Base-by-base conservation (phyloP, 768 basidiomycete species). In the Russula sp. region DNA sequence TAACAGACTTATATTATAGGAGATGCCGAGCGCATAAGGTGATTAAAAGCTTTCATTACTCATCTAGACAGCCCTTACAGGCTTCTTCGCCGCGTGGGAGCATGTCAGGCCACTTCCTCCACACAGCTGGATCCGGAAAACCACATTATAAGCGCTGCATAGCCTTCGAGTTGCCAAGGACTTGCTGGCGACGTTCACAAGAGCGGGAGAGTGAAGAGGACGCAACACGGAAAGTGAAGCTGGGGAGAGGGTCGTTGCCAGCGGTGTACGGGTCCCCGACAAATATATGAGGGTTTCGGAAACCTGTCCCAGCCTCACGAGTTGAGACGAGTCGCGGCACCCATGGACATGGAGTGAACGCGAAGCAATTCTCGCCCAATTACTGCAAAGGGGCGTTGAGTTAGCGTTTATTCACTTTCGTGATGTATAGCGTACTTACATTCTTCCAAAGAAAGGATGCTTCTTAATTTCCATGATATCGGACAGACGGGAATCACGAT, bases 321-420 rank as follows among this genome's bases (percentile, higher is more conserved):
- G 59, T 50, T 10, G 63, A 64, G 22, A 56, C 1, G 2, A 64
- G 63, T 34, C 20, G 28, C 10, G 63, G 63, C 34, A 64, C 48
- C 63, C 63, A 64, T 28, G 63, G 59, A 5, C 59, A 36, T 18
- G 59, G 9, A 64, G 53, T 32, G 63, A 56, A 26, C 63, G 63
- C 7, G 63, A 64, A 26, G 59, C 53, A 42, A 50, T 58, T 10
- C 46, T 26, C 3, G 5, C n/a, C 63, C 63, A 64, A 56, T 64
- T 52, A 11, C 63, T 64, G 53, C 14, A 30, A 32, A 13, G 38
- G 14, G 38, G 9, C 0, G 38, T n/a, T n/a, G 34, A 4, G 18
- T 64, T 32, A 64, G 38, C 11, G 0, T 10, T 30, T n/a, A 18
- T 3, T 5, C 1, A 40, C 14, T 13, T 50, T 18, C n/a, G 16